phyloP scores from a whole-genome alignment of 345 rosid genomes.

The Trapa bicornis region DNA sequence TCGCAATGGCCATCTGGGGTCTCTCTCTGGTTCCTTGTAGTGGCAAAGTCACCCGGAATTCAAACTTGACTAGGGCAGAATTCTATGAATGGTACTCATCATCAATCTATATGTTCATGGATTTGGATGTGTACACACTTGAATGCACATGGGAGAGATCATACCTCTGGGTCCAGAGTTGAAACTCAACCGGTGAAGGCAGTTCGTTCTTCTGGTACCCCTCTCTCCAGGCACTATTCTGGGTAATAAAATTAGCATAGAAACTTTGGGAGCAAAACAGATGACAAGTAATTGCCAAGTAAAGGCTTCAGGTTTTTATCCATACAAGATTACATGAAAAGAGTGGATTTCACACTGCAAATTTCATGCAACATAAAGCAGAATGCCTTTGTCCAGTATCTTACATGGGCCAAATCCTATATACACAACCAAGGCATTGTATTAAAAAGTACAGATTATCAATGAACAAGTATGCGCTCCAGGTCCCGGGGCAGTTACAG shows the following conservation, averaged over 20 bases:
- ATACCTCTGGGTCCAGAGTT: not conserved
- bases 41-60: too few relatives aligned
- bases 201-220: not conserved
- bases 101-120: too few relatives aligned
- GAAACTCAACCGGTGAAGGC: not conserved
- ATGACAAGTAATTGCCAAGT: not conserved
- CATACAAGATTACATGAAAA: not conserved
- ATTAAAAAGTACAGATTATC: not conserved
- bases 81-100: too few relatives aligned
- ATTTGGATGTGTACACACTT: too few relatives aligned
- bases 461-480: not conserved
- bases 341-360: not conserved
- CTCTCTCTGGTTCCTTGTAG: too few relatives aligned
- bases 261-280: not conserved
- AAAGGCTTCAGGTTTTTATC: not conserved
- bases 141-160: not conserved
- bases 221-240: not conserved
- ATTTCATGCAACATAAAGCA: not conserved
- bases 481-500: not conserved
- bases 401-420: not conserved
- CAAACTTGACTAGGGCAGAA: too few relatives aligned
- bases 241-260: not conserved
- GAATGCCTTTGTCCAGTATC: not conserved
- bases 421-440: not conserved
- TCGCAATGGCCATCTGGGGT: too few relatives aligned